Percentiles rank a stretch among this genome's conserved stretches.
Conservation (phyloP, 2,329 filamentous ascomycete species). For the Elsinoe arachidis region DNA sequence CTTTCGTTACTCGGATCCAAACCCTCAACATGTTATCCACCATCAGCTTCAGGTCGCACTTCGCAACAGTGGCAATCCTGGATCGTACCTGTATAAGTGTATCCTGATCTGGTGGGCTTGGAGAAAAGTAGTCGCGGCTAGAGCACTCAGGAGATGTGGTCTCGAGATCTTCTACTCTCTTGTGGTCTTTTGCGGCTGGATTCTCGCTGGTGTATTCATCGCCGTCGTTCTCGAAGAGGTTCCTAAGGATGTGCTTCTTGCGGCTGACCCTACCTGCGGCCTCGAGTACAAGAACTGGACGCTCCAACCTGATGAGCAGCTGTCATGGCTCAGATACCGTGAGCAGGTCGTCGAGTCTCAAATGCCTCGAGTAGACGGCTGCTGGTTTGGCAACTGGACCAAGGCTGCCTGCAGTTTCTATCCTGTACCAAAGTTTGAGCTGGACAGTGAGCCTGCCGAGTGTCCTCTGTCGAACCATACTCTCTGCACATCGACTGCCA, state of each 20-base stretch:
- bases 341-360: neutral
- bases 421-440: neutral
- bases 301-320: neutral
- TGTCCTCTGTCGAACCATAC: neutral
- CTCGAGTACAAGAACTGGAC: slow-evolving; percentile 5
- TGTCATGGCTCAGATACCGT: neutral
- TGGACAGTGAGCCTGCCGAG: neutral
- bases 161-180: neutral
- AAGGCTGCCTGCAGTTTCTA: slow-evolving; percentile 7
- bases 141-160: neutral
- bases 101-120: slow-evolving; percentile 4
- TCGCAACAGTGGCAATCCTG: slow-evolving; percentile 10
- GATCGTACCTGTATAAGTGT: slow-evolving; percentile 10
- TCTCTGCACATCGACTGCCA: neutral
- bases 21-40: slow-evolving; percentile 10
- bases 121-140: neutral
- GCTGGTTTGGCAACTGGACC: slow-evolving; percentile 4
- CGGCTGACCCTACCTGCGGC: neutral
- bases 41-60: slow-evolving; percentile 10
- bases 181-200: neutral
- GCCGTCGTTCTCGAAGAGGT: slow-evolving; percentile 1
- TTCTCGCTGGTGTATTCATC: slow-evolving; percentile 6
- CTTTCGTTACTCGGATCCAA: slow-evolving; percentile 4
- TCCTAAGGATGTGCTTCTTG: slow-evolving; percentile 5
- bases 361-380: slow-evolving; percentile 3